phyloP scores from a whole-genome alignment of 2,329 filamentous ascomycete species.

The Incumbomyces lentus region DNA sequence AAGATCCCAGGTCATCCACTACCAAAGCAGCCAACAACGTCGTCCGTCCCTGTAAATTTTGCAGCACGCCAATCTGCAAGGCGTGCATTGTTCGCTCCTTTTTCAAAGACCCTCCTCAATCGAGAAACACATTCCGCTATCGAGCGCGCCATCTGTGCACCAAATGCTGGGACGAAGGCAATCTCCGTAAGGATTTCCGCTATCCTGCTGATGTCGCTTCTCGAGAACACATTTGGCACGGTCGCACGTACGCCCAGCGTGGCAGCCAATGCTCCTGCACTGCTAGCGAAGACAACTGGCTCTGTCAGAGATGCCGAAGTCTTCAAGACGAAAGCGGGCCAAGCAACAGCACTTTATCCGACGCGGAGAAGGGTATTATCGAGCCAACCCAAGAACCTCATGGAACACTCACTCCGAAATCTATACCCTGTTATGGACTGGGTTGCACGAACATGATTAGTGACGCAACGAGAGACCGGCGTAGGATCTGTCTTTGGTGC shows the following conservation, averaged over 20 bases:
- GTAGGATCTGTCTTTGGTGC: conserved; percentile 26
- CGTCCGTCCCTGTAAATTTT: conserved; percentile 21
- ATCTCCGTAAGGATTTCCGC: conserved; percentile 17
- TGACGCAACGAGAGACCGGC: conserved; percentile 20
- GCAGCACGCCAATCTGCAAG: conserved; percentile 24
- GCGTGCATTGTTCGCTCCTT: conserved; percentile 25
- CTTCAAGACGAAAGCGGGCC: conserved; percentile 16
- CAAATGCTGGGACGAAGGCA: conserved; percentile 23
- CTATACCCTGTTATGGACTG: conserved; percentile 20
- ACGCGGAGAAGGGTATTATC: background rate
- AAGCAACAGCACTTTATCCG: background rate
- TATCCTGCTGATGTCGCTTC: conserved; percentile 6
- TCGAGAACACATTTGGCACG: conserved; percentile 3
- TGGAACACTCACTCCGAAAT: conserved; percentile 4
- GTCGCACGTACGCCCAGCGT: background rate
- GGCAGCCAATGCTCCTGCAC: background rate
- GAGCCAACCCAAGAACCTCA: background rate
- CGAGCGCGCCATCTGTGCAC: conserved; percentile 23
- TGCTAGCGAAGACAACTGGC: conserved; percentile 16
- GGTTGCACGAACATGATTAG: conserved; percentile 16
- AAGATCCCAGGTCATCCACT: background rate
- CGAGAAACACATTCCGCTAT: conserved; percentile 23
- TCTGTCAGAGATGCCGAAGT: conserved; percentile 23
- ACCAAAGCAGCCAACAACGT: conserved; percentile 16
- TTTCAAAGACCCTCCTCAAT: conserved; percentile 19